Percentiles rank a stretch among this genome's conserved stretches.
These are phyloP conservation scores for Coleophoma crateriformis DNA, from an alignment of 2,329 filamentous ascomycete species.

Conservation along the genomic window DNA sequence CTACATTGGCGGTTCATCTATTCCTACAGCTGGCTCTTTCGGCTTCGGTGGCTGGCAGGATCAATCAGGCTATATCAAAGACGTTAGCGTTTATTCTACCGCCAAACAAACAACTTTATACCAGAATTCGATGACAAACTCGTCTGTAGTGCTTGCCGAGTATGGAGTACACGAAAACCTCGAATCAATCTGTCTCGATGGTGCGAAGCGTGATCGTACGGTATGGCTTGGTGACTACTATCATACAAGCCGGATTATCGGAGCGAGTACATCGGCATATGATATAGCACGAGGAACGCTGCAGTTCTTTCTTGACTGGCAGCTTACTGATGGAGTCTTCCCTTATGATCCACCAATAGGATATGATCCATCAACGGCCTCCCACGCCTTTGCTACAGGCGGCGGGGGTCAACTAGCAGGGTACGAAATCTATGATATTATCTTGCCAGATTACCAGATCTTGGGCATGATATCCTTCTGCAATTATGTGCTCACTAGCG, in stretches of 20 bases:
- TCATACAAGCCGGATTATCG: slow-evolving; percentile 32
- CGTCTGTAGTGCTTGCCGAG: slow-evolving; percentile 25
- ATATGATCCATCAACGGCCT: background rate
- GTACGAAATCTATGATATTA: background rate
- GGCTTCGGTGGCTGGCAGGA: slow-evolving; percentile 36
- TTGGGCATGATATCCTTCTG: background rate
- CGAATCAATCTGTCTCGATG: slow-evolving; percentile 33
- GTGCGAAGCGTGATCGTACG: slow-evolving; percentile 34
- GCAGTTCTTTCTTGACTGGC: slow-evolving; percentile 23
- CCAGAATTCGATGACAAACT: slow-evolving; percentile 20
- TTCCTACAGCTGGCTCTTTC: slow-evolving; percentile 22
- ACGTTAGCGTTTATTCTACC: slow-evolving; percentile 23
- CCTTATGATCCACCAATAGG: background rate
- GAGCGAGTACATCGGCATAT: slow-evolving; percentile 27
- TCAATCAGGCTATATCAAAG: slow-evolving; percentile 29
- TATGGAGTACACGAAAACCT: slow-evolving; percentile 30
- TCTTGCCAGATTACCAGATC: background rate
- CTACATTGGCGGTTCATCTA: no score
- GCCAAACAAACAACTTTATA: slow-evolving; percentile 27
- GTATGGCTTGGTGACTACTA: slow-evolving; percentile 37
- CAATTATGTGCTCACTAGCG: background rate
- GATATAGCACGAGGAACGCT: slow-evolving; percentile 31
- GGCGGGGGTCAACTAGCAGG: no score
- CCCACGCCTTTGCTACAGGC: background rate
- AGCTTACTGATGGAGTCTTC: slow-evolving; percentile 4